A percentile compares a stretch with the other conserved stretches of the same genome.
These are phyloP conservation scores for Mycena polygramma DNA, from an alignment of 768 basidiomycete species.

Conservation along the genomic window DNA sequence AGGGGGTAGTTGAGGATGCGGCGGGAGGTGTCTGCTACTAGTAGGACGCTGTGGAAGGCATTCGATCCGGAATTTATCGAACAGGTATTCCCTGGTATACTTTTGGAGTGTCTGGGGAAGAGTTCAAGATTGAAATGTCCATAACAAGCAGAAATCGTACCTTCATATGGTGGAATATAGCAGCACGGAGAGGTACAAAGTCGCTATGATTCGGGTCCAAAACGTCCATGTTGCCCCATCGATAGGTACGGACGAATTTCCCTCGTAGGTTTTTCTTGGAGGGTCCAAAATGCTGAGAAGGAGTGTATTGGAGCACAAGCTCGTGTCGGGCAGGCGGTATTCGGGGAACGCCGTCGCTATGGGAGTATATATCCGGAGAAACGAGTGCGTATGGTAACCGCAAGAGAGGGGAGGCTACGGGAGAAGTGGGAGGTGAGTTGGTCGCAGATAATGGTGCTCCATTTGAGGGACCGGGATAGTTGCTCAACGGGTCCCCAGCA, in stretches of 20 bases:
- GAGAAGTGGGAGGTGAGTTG: conserved; percentile 77
- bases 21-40: conserved; percentile 59
- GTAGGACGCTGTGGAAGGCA: conserved; percentile 64
- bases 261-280: conserved; percentile 66
- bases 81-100: conserved; percentile 87
- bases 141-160: conserved; percentile 58
- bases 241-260: conserved; percentile 79
- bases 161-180: conserved; percentile 91
- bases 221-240: conserved; percentile 89
- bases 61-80: conserved; percentile 80
- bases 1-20: conserved; percentile 53
- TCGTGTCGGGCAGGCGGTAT: conserved; percentile 74
- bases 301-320: conserved; percentile 80
- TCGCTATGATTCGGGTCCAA: conserved; percentile 86
- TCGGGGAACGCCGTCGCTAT: conserved; percentile 82
- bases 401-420: conserved; percentile 69
- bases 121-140: conserved; percentile 16
- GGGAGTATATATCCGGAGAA: conserved; percentile 86
- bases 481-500: conserved; percentile 7
- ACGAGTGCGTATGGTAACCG: conserved; percentile 88
- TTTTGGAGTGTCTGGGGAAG: conserved; percentile 81
- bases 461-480: conserved; percentile 49
- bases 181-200: conserved; percentile 80
- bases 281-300: conserved; percentile 59
- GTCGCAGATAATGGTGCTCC: conserved; percentile 63